Evolutionary conservation across 1,284 basidiomycete species (phyloP).

Genomic region (Ustilago curta): DNA sequence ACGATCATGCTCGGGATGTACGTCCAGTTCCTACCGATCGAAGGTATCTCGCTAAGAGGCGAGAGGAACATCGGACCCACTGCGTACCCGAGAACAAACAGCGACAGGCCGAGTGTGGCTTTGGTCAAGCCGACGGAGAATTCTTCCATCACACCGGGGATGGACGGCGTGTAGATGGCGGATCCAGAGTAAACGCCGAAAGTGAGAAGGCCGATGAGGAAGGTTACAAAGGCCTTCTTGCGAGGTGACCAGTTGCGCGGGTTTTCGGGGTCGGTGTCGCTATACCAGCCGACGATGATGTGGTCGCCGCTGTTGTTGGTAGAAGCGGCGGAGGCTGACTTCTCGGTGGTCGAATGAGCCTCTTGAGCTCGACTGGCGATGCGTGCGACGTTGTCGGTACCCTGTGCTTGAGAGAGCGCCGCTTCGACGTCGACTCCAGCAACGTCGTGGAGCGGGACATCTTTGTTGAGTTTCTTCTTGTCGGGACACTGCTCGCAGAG

Average conservation of each 20-base stretch:
- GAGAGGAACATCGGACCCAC: constrained; percentile 70
- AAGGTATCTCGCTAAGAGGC: constrained; percentile 73
- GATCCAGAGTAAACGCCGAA: constrained; percentile 54
- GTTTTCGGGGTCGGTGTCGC: constrained; percentile 47
- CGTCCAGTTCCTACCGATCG: constrained; percentile 71
- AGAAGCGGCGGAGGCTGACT: not conserved
- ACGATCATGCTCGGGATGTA: constrained; percentile 49
- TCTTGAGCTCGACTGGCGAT: constrained; percentile 9
- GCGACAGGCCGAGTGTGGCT: constrained; percentile 78
- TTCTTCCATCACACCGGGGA: constrained; percentile 70
- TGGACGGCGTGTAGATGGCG: constrained; percentile 52
- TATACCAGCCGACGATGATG: constrained; percentile 70
- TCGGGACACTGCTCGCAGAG: not conserved
- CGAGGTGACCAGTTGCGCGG: constrained; percentile 46
- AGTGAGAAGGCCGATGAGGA: constrained; percentile 30
- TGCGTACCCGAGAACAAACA: constrained; percentile 74
- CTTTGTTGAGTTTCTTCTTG: not conserved
- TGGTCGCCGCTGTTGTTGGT: constrained; percentile 5
- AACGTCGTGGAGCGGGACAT: not conserved
- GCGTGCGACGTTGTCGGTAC: constrained; percentile 1
- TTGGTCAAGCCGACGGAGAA: constrained; percentile 77
- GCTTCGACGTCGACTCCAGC: constrained; percentile 15
- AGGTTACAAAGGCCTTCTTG: constrained; percentile 46
- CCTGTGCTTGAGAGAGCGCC: constrained; percentile 11
- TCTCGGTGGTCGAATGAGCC: not conserved